Base-by-base conservation (phyloP, 148 eudicot species). In the Agrostemma githago region DNA sequence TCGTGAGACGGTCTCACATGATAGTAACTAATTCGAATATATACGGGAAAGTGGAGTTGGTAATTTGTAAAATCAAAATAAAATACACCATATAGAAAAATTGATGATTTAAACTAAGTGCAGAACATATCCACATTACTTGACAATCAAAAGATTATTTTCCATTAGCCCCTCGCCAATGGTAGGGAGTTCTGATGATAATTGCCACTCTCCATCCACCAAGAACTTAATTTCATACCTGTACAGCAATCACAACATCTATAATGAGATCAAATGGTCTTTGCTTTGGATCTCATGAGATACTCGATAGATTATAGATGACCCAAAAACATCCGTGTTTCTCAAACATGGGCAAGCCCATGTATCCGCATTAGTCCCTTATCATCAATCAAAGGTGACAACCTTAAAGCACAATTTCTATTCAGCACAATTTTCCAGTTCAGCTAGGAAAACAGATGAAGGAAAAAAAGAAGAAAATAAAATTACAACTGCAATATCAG, bases 141-240 rank as follows among this genome's bases (percentile, higher is more conserved):
- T 85, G 38, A 92, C 98, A 40, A 92, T 71, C 73, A 94, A 78
- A 79, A 92, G 79, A 80, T 94, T 94, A 79, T 94, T 94, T 84
- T 85, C 51, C 80, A 76, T 86, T 58, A 79, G 75, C 64, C 98
- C 98, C 76, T 88, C 98, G 12, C 97, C 98, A 37, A 84, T 78
- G 3, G 88, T 87, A 14, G 90, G 96, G 62, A 84, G 84, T 71
- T 92, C 96, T 8, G 93, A 85, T 26, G 96, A 88, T 60, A 94
- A 69, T 4, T 78, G 78, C 98, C 98, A 94, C 62, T 92, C 96
- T 71, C 96, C 98, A 79, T 94, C 97, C 54, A 94, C 90, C 86
- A 94, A 76, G 83, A 94, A 92, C 82, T 92, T 94, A 67, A 94
- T 87, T 84, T 81, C 84, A 70, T 84, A 84, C 82, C 87, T 84